Evolutionary conservation across 805 yeast species (phyloP), one percentile per base, ranked within the genome.

Genomic region (Sugiyamaella qingdaonensis): DNA sequence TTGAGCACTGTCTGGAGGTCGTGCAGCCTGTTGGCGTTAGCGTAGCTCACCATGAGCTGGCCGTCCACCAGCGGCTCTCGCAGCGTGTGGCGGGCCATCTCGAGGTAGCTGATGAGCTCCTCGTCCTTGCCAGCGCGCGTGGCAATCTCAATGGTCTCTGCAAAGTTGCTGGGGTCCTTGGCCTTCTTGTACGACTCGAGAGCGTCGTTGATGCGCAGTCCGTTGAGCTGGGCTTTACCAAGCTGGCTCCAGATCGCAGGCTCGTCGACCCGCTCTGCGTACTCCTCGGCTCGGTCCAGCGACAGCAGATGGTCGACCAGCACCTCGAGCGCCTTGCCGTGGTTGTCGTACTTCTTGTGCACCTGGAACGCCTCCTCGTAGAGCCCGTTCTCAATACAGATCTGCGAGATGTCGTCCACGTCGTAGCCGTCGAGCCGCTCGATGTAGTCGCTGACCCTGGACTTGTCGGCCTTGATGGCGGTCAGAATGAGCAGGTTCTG

Each of bases 91-190:
- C 99, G 86, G 13, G 99, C 97, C 95, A 90, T 89, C 58, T 79
- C 76, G 72, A 94, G 78, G 73, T 81, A 94, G 59, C 87, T 84
- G 62, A 92, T 76, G 61, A 94, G 81, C 71, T 94, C 98, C 65
- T 92, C 97, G 68, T 84, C 95, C 69, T 91, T 92, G 59, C 97
- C 98, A 34, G 97, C 96, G 64, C 88, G 95, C 67, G 91, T 95
- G 46, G 98, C 82, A 63, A 90, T 87, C 64, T 94, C 98, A 71
- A 94, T 92, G 45, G 92, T 97, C 63, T 87, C 89, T 53, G 83
- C 88, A 66, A 77, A 94, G 75, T 94, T 89, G 50, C 86, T 80
- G 54, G 98, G 94, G 69, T 92, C 96, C 64, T 86, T 82, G 41
- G 98, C 96, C 64, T 82, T 86, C 64, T 91, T 86, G 68, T 94